A percentile compares a stretch with the other conserved stretches of the same genome.
These are phyloP conservation scores for Pezicula neosporulosa DNA, from an alignment of 2,329 filamentous ascomycete species.

Conservation along the genomic window DNA sequence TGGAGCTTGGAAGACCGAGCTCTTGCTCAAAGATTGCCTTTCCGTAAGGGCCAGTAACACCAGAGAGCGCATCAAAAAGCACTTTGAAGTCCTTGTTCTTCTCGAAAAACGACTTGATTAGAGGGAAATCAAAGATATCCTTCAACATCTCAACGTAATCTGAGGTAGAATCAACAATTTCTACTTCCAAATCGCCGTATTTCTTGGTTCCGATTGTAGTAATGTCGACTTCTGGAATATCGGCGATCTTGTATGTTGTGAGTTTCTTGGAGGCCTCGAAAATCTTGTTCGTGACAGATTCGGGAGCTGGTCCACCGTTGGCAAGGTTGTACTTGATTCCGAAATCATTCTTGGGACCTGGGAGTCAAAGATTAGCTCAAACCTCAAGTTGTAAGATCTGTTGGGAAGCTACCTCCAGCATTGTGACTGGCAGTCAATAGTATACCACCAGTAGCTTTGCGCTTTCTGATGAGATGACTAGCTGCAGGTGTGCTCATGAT, in stretches of 20 bases:
- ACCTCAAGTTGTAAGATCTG: not conserved
- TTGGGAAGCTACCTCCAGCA: conserved; percentile 68
- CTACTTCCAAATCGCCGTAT: conserved; percentile 85
- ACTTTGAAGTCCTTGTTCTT: conserved; percentile 91
- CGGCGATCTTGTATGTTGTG: conserved; percentile 86
- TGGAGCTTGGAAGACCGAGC: conserved; percentile 73
- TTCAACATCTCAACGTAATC: conserved; percentile 96
- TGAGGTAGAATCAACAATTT: conserved; percentile 87
- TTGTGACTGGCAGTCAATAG: conserved; percentile 97
- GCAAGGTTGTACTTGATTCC: conserved; percentile 99
- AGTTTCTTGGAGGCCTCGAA: conserved; percentile 87
- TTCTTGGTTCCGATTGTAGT: conserved; percentile 76
- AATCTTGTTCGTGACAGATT: conserved; percentile 97
- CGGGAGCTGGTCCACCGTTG: conserved; percentile 93
- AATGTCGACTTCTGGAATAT: conserved; percentile 84
- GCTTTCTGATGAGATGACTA: conserved; percentile 91
- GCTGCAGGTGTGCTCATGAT: conserved; percentile 96
- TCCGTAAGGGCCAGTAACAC: conserved; percentile 94
- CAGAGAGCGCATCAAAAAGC: conserved; percentile 89
- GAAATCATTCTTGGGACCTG: conserved; percentile 91
- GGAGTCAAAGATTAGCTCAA: conserved; percentile 2
- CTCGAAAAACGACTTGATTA: conserved; percentile 92
- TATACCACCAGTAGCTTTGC: conserved; percentile 94
- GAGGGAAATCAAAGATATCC: conserved; percentile 95
- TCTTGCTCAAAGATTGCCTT: conserved; percentile 93